Base-by-base conservation (phyloP, 2,329 filamentous ascomycete species). In the Orbilia javanica region DNA sequence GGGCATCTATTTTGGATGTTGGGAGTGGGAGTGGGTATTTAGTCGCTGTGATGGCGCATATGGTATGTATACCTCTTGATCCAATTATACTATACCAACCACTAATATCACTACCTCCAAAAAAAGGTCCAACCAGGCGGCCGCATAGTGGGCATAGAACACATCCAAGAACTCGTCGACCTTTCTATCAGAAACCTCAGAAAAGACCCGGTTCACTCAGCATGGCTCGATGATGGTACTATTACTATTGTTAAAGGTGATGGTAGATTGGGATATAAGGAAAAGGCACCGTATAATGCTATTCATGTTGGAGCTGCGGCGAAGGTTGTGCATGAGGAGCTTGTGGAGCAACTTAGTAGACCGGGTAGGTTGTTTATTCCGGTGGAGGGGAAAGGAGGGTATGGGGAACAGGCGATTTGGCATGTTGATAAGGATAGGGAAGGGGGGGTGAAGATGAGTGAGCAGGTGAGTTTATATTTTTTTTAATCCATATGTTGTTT, bases 241-340 rank as follows among this genome's bases (percentile, higher is more conserved):
- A 92, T 94, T 48, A 96, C 96, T 82, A 87, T 94, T 0, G 84
- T 91, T 13, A 87, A 85, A 5, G 89, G 85, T 0, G 90, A 92
- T 84, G 87, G 87, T 18, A 83, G 87, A 4, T 80, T 85, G 65
- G 87, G 87, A 15, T 87, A 80, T 53, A 46, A 68, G 3, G 70
- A 63, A 7, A 64, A 63, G 3, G 81, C 88, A 85, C 79, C 90
- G 0, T 99, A 95, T 87, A 93, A 98, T 87, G 94, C 92, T 1
- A 98, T 99, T 76, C 96, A 98, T 83, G 96, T 98, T 1, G 96
- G 96, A 0, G 96, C 96, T 0, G 92, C 93, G 6, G 95, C 95
- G 0, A 88, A 85, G 25, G 88, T 90, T 82, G 85, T 97, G 68
- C 94, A 97, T 83, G 83, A 88, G 18, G 88, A 89, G 75, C 84